Evolutionary conservation across 345 rosid genomes (phyloP).

Genomic region (Eucalyptus cloeziana): DNA sequence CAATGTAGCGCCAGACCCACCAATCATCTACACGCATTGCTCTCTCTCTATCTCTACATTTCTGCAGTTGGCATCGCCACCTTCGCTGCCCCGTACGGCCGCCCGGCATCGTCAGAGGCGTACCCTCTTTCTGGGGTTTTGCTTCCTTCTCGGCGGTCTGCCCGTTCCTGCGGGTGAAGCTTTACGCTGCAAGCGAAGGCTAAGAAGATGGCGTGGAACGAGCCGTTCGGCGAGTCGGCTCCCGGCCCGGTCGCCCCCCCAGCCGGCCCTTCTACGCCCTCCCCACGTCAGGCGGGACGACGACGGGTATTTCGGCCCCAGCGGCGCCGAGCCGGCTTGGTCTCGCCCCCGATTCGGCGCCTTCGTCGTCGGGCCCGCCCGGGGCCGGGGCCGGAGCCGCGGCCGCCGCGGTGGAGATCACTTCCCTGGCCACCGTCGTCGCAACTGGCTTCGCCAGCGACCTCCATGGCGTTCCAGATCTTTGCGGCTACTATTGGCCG

Average conservation of each 20-base stretch:
- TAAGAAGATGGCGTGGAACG: not conserved
- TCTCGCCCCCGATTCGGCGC: not conserved
- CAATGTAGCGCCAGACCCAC: too few relatives aligned
- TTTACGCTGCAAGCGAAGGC: not conserved
- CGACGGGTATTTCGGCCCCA: not conserved
- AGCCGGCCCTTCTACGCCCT: constrained; percentile 6
- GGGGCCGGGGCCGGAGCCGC: not conserved
- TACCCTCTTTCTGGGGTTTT: too few relatives aligned
- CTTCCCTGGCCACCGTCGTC: fast-evolving
- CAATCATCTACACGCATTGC: too few relatives aligned
- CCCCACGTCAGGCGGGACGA: constrained; percentile 1
- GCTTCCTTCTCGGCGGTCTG: too few relatives aligned
- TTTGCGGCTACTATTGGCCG: too few relatives aligned
- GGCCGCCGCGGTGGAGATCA: fast-evolving
- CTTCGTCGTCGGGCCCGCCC: not conserved
- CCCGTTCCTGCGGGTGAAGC: too few relatives aligned
- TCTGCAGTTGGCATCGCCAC: too few relatives aligned
- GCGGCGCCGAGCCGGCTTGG: not conserved
- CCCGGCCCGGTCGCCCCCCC: not conserved
- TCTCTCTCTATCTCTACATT: too few relatives aligned
- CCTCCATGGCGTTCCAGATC: too few relatives aligned
- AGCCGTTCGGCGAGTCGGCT: not conserved
- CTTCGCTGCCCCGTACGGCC: too few relatives aligned
- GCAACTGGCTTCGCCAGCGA: fast-evolving
- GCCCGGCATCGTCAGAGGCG: too few relatives aligned